phyloP scores from a whole-genome alignment of 768 basidiomycete genomes.

The Xerocomus spinulosus region DNA sequence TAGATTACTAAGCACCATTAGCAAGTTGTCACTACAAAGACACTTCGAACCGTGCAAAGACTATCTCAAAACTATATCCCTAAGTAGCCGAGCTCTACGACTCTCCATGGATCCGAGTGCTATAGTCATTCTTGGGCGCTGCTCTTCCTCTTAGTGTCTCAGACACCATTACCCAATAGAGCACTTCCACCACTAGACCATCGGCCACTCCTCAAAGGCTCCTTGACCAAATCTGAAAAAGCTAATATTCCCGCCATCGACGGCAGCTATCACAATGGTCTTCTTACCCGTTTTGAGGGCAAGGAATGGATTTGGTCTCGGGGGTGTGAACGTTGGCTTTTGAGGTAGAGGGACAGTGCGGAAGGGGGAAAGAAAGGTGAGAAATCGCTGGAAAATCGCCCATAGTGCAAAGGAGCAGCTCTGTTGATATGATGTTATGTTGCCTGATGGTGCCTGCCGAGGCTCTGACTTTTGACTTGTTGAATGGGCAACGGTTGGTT shows the following conservation, averaged over 20 bases:
- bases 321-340: conserved; percentile 26
- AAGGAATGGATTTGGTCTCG: conserved; percentile 68
- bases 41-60: too few species aligned
- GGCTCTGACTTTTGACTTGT: background rate
- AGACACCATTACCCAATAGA: too few species aligned
- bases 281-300: conserved; percentile 82
- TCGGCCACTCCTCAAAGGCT: conserved; percentile 80
- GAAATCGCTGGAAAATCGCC: conserved; percentile 2
- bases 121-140: too few species aligned
- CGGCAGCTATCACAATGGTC: conserved; percentile 78
- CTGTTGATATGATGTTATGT: background rate
- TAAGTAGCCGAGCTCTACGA: too few species aligned
- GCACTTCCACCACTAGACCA: too few species aligned
- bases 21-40: too few species aligned
- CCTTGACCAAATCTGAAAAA: conserved; percentile 88
- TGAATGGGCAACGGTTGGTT: background rate
- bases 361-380: conserved; percentile 8
- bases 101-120: too few species aligned
- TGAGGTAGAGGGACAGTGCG: conserved; percentile 1
- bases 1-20: conserved; percentile 12
- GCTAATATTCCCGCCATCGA: conserved; percentile 81
- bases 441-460: conserved; percentile 6
- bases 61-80: too few species aligned
- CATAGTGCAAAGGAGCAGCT: background rate
- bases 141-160: too few species aligned